Evolutionary conservation across 164 flowering plant species (phyloP).

Genomic region (Vitis cinerea): DNA sequence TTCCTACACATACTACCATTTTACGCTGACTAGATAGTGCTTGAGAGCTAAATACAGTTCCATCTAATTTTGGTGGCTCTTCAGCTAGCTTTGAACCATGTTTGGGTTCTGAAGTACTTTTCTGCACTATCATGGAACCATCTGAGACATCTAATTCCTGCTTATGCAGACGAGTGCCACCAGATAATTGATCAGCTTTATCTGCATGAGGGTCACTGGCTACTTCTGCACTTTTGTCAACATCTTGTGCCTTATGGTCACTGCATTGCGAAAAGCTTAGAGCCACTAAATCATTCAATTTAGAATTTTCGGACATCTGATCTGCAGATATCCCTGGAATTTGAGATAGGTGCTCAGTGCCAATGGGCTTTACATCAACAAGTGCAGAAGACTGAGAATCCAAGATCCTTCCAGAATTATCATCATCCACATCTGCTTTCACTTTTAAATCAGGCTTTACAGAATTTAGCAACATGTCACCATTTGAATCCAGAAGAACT

Average conservation of each 20-base stretch:
- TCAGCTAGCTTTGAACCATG: constrained; percentile 25
- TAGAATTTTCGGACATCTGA: constrained; percentile 27
- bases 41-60: constrained; percentile 17
- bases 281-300: constrained; percentile 14
- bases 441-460: constrained; percentile 20
- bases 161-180: constrained; percentile 21
- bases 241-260: constrained; percentile 30
- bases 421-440: constrained; percentile 31
- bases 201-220: constrained; percentile 16
- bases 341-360: constrained; percentile 8
- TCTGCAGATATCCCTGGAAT: constrained; percentile 18
- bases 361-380: constrained; percentile 34
- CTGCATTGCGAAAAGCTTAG: constrained; percentile 17
- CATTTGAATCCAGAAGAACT: constrained; percentile 25
- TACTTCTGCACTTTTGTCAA: constrained; percentile 29
- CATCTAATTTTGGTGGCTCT: constrained; percentile 31
- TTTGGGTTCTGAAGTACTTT: constrained; percentile 39
- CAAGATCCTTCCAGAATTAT: constrained; percentile 15
- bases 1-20: constrained; percentile 37
- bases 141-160: constrained; percentile 29
- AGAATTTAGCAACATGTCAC: constrained; percentile 20
- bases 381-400: constrained; percentile 21
- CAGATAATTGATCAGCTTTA: constrained; percentile 26
- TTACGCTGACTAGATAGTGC: constrained; percentile 39
- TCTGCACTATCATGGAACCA: constrained; percentile 24